These are phyloP conservation scores for Kodamaea nitidulidarum DNA, from an alignment of 805 yeast species.

Conservation along the genomic window DNA sequence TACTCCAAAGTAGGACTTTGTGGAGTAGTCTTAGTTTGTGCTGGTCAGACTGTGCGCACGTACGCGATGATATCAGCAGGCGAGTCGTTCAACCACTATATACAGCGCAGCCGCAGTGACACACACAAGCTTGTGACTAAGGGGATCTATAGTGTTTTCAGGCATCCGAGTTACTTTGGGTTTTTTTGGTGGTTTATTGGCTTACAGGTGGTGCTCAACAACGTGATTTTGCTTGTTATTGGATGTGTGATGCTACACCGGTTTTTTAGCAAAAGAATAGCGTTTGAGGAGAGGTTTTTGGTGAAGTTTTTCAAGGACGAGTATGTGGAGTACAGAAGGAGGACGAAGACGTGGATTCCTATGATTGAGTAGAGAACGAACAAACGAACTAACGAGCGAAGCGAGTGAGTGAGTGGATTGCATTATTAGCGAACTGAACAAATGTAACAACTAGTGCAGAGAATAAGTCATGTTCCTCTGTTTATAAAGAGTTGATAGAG, in stretches of 20 bases:
- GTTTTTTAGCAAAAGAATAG: constrained; percentile 68
- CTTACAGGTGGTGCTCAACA: constrained; percentile 65
- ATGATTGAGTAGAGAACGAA: background rate
- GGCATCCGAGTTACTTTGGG: constrained; percentile 93
- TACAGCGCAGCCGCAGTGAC: constrained; percentile 47
- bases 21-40: constrained; percentile 47
- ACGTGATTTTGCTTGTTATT: constrained; percentile 52
- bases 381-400: background rate
- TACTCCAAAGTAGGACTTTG: constrained; percentile 17
- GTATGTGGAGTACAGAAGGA: constrained; percentile 50
- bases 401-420: too few species aligned
- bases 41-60: constrained; percentile 70
- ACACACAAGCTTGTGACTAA: constrained; percentile 63
- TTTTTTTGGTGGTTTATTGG: constrained; percentile 94
- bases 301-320: constrained; percentile 66
- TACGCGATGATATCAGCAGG: constrained; percentile 87
- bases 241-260: constrained; percentile 58
- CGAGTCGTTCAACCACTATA: constrained; percentile 76
- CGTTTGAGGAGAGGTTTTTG: constrained; percentile 65
- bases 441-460: too few species aligned
- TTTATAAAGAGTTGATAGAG: too few species aligned
- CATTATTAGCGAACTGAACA: background rate
- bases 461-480: too few species aligned
- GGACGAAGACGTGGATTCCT: constrained; percentile 64
- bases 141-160: constrained; percentile 62